Evolutionary conservation across 2,329 filamentous ascomycete genomes (phyloP).

Genomic region (Xylariaceae sp.): DNA sequence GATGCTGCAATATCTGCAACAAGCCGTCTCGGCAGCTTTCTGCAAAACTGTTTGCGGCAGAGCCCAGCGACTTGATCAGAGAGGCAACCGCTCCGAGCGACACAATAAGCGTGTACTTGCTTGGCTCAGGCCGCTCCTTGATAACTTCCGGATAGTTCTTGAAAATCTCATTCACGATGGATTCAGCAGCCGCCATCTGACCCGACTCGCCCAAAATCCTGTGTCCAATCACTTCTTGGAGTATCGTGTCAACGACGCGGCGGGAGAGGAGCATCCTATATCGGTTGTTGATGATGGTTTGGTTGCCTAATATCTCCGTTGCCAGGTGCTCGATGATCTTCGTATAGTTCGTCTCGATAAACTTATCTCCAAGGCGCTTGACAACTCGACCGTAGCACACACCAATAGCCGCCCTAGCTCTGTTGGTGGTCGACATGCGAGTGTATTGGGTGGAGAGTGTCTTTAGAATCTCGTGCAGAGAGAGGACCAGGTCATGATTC

Average conservation of each 20-base stretch:
- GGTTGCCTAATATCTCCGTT: conserved; percentile 70
- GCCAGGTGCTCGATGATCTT: conserved; percentile 78
- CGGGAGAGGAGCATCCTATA: conserved; percentile 82
- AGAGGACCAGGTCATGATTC: conserved; percentile 65
- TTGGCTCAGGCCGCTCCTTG: conserved; percentile 81
- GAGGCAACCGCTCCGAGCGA: conserved; percentile 74
- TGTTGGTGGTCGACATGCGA: conserved; percentile 71
- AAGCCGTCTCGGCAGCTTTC: conserved; percentile 82
- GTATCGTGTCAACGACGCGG: conserved; percentile 74
- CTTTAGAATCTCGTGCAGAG: conserved; percentile 70
- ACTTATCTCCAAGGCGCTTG: conserved; percentile 69
- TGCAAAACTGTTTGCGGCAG: conserved; percentile 71
- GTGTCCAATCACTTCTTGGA: conserved; percentile 77
- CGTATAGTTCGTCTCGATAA: conserved; percentile 78
- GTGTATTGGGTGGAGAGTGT: conserved; percentile 77
- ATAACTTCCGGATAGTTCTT: conserved; percentile 92
- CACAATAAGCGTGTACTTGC: conserved; percentile 76
- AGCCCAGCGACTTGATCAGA: conserved; percentile 73
- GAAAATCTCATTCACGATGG: conserved; percentile 78
- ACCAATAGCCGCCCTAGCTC: conserved; percentile 73
- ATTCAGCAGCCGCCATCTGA: conserved; percentile 74
- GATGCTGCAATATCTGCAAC: conserved; percentile 85
- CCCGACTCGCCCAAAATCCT: conserved; percentile 84
- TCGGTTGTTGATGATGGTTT: conserved; percentile 72
- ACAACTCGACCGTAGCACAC: conserved; percentile 83